Evolutionary conservation across 768 basidiomycete species (phyloP), one percentile per base, ranked within the genome.

Genomic region (Pisolithus orientalis): DNA sequence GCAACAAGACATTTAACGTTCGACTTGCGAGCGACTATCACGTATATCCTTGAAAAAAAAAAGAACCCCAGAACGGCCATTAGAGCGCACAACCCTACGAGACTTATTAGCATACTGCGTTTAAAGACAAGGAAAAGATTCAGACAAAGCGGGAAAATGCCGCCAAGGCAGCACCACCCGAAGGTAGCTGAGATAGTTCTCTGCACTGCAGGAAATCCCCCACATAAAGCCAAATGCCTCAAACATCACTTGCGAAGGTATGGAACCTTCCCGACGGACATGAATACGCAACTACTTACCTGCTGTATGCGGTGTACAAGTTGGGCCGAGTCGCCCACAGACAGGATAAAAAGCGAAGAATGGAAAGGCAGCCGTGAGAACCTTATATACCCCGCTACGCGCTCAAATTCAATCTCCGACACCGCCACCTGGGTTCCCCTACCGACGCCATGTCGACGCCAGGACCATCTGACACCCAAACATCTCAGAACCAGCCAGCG

Each of bases 181-280:
- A 87, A 90, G 87, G 87, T 89, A 89, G 87, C 86, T 89, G 87
- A 90, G 87, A 80, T 87, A 76, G 66, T 59, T 82, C 84, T 90
- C 87, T 86, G 83, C 87, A 89, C 68, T 74, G 84, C 83, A 80
- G 79, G 80, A 25, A 21, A 56, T 55, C 76, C 79, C 76, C 79
- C 73, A 80, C 85, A 59, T 89, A 87, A 88, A 88, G 87, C 87
- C 86, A 89, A 88, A 88, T 89, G 87, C 87, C 87, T 89, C 87
- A 87, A 87, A 83, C 86, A 89, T 89, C 87, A 84, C 81, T 57
- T 50, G 47, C 8, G 28, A 53, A n/a, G 32, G 0, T 5, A 24
- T 6, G 42, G 42, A 54, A 53, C 51, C 40, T 4, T 17, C 40
- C 13, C 10, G 5, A 42, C 17, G 40, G 24, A 42, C 4, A 24